Conservation (phyloP, 1,139 yeast genomes). For the Lizanozyma gosingica region DNA sequence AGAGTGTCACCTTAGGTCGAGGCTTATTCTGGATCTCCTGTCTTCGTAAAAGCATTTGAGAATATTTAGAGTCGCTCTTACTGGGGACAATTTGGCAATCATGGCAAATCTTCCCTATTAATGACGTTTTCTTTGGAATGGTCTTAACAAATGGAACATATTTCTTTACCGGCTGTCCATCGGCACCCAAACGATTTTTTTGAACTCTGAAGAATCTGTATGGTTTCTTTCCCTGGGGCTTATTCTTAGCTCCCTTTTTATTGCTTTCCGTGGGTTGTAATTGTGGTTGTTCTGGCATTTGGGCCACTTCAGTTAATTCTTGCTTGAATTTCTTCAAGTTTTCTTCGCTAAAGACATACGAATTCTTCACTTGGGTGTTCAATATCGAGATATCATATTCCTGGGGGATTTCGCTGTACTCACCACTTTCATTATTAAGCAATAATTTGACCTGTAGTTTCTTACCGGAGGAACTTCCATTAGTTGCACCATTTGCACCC, state of each 20-base stretch:
- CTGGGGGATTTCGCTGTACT: slow-evolving; percentile 54
- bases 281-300: slow-evolving; percentile 41
- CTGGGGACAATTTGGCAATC: slow-evolving; percentile 88
- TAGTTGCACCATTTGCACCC: slow-evolving; percentile 17
- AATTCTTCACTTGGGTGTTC: slow-evolving; percentile 73
- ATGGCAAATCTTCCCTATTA: slow-evolving; percentile 83
- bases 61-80: slow-evolving; percentile 60
- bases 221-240: slow-evolving; percentile 7
- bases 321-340: slow-evolving; percentile 64
- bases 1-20: slow-evolving; percentile 68
- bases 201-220: slow-evolving; percentile 23
- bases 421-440: slow-evolving; percentile 29
- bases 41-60: slow-evolving; percentile 37
- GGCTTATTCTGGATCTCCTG: slow-evolving; percentile 37
- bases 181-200: slow-evolving; percentile 14
- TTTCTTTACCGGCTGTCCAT: slow-evolving; percentile 25
- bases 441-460: slow-evolving; percentile 52
- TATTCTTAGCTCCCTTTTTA: background rate
- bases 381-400: slow-evolving; percentile 75
- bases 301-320: slow-evolving; percentile 41
- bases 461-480: background rate
- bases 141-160: slow-evolving; percentile 69
- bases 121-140: slow-evolving; percentile 76
- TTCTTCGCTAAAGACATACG: slow-evolving; percentile 86
- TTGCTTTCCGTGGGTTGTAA: slow-evolving; percentile 19